These are phyloP conservation scores for Backusella sp. DNA, from an alignment of 192 early-diverging fungal species.

Conservation along the genomic window DNA sequence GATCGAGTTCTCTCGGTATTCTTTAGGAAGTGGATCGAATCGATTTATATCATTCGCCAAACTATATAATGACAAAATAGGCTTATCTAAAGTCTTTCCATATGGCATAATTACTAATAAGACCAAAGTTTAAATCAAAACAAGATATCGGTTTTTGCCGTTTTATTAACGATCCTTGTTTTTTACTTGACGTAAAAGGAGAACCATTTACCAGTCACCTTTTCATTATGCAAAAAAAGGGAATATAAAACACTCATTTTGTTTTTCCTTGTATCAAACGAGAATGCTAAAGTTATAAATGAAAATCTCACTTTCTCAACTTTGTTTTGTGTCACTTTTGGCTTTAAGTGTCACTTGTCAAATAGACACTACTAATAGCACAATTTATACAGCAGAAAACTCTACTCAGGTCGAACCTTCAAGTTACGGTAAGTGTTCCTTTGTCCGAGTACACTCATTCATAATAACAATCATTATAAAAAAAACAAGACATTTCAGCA, in stretches of 20 bases:
- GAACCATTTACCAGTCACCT: neutral
- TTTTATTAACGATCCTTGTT: neutral
- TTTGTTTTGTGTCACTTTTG: neutral
- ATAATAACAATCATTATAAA: neutral
- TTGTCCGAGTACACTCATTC: neutral
- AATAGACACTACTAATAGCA: neutral
- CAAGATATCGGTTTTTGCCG: neutral
- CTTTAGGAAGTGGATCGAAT: too few relatives aligned
- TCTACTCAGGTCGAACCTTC: neutral
- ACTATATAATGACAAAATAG: too few relatives aligned
- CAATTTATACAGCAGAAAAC: neutral
- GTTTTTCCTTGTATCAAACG: neutral
- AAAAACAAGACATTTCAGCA: neutral
- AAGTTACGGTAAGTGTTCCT: neutral
- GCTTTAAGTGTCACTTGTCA: neutral
- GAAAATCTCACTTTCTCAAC: neutral
- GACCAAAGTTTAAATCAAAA: neutral
- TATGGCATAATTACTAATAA: neutral
- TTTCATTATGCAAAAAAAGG: neutral
- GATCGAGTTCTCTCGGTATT: neutral
- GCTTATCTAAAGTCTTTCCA: neutral
- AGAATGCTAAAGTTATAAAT: neutral
- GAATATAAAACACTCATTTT: neutral
- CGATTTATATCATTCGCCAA: too few relatives aligned
- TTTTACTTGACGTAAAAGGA: neutral